These are phyloP conservation scores for Vinca minor DNA, from an alignment of 257 asterid species.

Conservation along the genomic window DNA sequence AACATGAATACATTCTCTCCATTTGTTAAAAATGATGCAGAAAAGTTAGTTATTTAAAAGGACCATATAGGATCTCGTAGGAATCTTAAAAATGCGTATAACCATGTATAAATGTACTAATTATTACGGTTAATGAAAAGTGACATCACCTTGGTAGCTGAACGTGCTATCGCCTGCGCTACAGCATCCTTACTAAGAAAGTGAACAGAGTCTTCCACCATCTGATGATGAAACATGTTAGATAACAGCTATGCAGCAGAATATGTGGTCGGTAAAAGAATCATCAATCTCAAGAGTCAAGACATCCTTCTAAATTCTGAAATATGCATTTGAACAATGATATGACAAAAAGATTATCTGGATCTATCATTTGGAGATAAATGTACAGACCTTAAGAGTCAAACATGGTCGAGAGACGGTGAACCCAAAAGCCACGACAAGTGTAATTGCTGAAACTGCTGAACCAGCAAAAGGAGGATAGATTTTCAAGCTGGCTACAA, in stretches of 20 bases:
- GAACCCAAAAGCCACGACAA: constrained; percentile 95
- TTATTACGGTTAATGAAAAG: constrained; percentile 6
- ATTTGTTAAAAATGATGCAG: no score
- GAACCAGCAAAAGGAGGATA: constrained; percentile 99
- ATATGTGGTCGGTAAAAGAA: neutral
- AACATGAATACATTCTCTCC: no score
- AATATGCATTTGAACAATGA: neutral
- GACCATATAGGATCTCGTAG: constrained; percentile 1
- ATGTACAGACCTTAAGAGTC: constrained; percentile 87
- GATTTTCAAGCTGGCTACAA: constrained; percentile 94
- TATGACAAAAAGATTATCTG: neutral
- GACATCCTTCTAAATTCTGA: neutral
- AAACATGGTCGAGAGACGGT: constrained; percentile 97
- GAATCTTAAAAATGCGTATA: no score
- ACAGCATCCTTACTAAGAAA: constrained; percentile 92
- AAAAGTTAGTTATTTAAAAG: no score
- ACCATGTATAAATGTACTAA: no score
- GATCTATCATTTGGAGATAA: no score
- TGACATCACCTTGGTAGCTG: constrained; percentile 84
- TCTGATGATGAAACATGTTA: constrained; percentile 33
- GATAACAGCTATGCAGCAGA: constrained; percentile 3
- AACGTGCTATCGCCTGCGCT: constrained; percentile 86
- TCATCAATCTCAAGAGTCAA: neutral
- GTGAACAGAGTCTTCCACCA: constrained; percentile 99
- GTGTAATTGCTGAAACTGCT: constrained; percentile 93